Base-by-base conservation (phyloP, 352 stramenopile genomes). In the Phytophthora vignae region DNA sequence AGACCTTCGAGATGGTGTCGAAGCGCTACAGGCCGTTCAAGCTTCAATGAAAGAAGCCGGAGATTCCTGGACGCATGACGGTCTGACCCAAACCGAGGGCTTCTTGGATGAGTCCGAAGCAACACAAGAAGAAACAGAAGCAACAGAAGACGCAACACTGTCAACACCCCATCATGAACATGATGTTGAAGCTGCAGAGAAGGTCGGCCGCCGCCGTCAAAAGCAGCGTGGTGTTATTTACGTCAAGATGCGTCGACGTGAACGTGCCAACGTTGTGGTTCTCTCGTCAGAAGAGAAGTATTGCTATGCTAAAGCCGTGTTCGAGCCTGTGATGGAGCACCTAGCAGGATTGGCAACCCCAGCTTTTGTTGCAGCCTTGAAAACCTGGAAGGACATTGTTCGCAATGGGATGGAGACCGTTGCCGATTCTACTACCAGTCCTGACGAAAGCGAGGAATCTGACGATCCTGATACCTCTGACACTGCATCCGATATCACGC, bases 231-330 rank as follows among this genome's bases (percentile, higher is more conserved):
- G 36, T 9, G 36, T 61, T 33, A 50, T 61, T 29, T 61, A 61
- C 33, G 55, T 61, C n/a, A 61, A 22, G 42, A 22, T 49, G 42
- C 42, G 42, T n/a, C 15, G 42, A 50, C 55, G 33, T 1, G 55
- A 61, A 50, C 11, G 33, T 36, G 31, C 29, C 2, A 50, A 61
- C 33, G 21, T 50, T 15, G 55, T 61, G 7, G 33, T 61, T n/a
- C 36, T 61, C 8, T 61, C 33, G 17, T 60, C 19, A 49, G 55
- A 48, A 48, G 29, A 60, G 55, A 49, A 60, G 14, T 60, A 60
- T 31, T 48, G 31, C 42, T 60, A 60, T 19, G 31, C 33, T 46
- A 60, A 31, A 33, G 29, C 55, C 6, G n/a, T 31, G 11, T 61
- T 61, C 21, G 12, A 61, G 14, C 33, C 55, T 36, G 19, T 61